Conservation (phyloP, 176 grass and related monocot species). For the Urochloa ruziziensis region DNA sequence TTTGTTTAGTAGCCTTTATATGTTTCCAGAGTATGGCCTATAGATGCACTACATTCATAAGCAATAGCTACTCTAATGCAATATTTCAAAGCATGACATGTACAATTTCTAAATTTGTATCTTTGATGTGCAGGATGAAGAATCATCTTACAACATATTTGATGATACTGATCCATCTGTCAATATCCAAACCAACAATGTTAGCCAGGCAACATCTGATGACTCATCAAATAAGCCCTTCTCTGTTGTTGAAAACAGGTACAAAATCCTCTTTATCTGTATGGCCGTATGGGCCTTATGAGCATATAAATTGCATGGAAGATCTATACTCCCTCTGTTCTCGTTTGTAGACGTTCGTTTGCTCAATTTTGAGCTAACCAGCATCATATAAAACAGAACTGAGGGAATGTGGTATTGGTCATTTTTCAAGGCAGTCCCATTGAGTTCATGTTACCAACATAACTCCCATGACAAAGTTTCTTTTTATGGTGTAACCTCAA, state of each 20-base stretch:
- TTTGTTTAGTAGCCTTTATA: too few relatives aligned
- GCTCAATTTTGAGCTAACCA: too few relatives aligned
- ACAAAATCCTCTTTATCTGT: neutral
- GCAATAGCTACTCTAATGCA: neutral
- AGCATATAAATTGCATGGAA: neutral
- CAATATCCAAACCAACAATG: constrained; percentile 4
- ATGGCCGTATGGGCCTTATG: neutral
- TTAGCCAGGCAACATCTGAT: constrained; percentile 36
- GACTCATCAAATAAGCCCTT: constrained; percentile 27
- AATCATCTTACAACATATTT: constrained; percentile 37
- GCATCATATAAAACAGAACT: too few relatives aligned
- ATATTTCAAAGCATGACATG: neutral
- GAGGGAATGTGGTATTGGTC: neutral
- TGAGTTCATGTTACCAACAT: neutral
- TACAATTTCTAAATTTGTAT: too few relatives aligned
- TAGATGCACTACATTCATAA: neutral
- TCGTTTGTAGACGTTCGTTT: too few relatives aligned
- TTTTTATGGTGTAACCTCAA: neutral
- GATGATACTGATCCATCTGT: constrained; percentile 20
- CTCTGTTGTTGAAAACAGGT: constrained; percentile 42
- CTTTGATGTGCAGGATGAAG: constrained; percentile 44
- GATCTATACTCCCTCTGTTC: too few relatives aligned
- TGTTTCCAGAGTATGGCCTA: neutral
- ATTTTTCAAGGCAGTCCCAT: neutral
- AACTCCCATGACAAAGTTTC: neutral